Evolutionary conservation across 2,329 filamentous ascomycete genomes (phyloP), one percentile per base, ranked within the genome.

Genomic region (Leptographium wingfieldii): DNA sequence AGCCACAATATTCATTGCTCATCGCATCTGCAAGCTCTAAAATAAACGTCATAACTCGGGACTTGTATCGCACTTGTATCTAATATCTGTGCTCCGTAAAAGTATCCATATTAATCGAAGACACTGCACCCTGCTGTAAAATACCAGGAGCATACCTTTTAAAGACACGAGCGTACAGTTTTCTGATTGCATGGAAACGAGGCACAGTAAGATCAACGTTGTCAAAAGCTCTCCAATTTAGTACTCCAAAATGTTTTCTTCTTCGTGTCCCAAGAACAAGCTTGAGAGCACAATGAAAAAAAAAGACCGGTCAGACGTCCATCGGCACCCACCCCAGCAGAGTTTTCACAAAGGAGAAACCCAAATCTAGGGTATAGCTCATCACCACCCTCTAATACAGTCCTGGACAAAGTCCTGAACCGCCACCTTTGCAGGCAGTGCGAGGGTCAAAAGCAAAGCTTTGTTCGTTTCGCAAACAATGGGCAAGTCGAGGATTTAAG

Each of bases 311-410:
- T 92, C 89, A 94, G 89, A 92, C 87, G 82, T 88, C 86, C 87
- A 80, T 87, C 87, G 79, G 82, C 80, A 83, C 87, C 88, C 88
- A 88, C 87, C 87, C 87, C 77, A 78, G 75, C 76, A 78, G 75
- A 77, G 82, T 81, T 87, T 85, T 87, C 87, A 77, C 62, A 46
- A 58, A 61, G 91, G 85, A 83, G 83, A 85, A 82, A 40, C 16
- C 73, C 77, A 63, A 70, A 72, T 79, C 73, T 79, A 76, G 86
- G 88, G 87, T 85, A 80, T 87, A 94, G 89, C 94, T 95, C 90
- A 94, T 94, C 87, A 90, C 85, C 86, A 85, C 86, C 85, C 82
- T 87, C 87, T 92, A 62, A 84, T 88, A 88, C 85, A 86, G 81
- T 73, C 63, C 63, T 63, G 63, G 59, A 58, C 46, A 46, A 29